Percentiles rank a stretch among this genome's conserved stretches.
Evolutionary conservation across 2,329 filamentous ascomycete species (phyloP).

Genomic region (Monilinia aucupariae): DNA sequence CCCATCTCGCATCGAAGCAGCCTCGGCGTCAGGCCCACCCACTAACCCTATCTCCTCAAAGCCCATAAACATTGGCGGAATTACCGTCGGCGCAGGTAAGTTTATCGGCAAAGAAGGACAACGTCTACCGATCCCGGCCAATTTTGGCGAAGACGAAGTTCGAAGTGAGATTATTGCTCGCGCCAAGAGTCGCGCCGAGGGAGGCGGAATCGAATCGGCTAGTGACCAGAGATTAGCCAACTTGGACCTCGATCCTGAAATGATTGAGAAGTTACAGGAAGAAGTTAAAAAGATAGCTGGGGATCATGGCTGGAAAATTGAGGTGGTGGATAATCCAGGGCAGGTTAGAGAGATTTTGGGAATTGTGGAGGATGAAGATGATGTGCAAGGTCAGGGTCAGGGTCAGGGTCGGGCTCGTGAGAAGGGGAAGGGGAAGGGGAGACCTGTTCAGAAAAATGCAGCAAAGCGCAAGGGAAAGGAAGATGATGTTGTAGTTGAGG

Average conservation of each 20-base stretch:
- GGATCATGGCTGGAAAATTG: constrained; percentile 71
- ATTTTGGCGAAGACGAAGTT: constrained; percentile 54
- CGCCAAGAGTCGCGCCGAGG: constrained; percentile 30
- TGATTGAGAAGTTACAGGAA: constrained; percentile 63
- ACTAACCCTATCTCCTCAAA: constrained; percentile 16
- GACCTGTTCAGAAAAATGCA: constrained; percentile 21
- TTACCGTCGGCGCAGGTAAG: constrained; percentile 31
- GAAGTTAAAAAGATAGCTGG: constrained; percentile 64
- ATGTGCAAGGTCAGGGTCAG: too few species aligned
- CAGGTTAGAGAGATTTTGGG: constrained; percentile 61
- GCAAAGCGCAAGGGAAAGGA: background rate
- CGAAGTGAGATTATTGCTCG: constrained; percentile 27
- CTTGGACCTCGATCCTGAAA: constrained; percentile 51
- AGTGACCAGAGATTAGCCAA: constrained; percentile 63
- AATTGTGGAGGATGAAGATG: constrained; percentile 56
- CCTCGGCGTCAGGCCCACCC: background rate
- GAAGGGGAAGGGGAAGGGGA: constrained; percentile 38
- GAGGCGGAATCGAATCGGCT: constrained; percentile 38
- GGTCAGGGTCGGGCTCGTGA: constrained; percentile 41
- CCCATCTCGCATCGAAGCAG: constrained; percentile 20
- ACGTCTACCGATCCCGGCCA: constrained; percentile 30
- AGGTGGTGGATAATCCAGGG: constrained; percentile 65
- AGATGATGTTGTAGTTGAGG: constrained; percentile 17
- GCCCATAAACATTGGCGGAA: constrained; percentile 31
- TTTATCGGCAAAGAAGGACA: constrained; percentile 32